Evolutionary conservation across 192 early-diverging fungal genomes (phyloP).

Genomic region (Chytriomyces confervae): DNA sequence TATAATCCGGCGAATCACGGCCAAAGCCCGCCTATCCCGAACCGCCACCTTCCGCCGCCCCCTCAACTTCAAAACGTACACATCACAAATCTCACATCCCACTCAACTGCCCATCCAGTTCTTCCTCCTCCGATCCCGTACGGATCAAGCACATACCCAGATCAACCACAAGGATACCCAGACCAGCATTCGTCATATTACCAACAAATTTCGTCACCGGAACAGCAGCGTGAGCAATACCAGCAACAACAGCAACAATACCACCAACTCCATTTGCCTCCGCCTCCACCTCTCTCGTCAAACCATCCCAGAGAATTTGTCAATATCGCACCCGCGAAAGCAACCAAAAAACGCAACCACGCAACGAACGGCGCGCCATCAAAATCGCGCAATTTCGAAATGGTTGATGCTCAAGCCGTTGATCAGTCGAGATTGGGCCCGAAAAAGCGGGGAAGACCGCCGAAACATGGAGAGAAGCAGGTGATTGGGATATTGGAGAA

Average conservation of each 20-base stretch:
- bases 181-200: background rate
- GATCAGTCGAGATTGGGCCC: background rate
- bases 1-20: background rate
- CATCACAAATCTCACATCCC: too few relatives aligned
- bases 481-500: too few relatives aligned
- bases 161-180: background rate
- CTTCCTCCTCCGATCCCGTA: background rate
- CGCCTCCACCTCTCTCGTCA: background rate
- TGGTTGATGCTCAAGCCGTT: background rate
- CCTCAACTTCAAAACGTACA: background rate
- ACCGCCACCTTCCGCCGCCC: background rate
- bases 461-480: background rate
- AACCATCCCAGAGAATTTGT: background rate
- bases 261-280: background rate
- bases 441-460: conserved; percentile 15
- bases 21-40: background rate
- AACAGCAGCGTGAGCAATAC: background rate
- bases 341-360: background rate
- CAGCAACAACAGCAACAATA: background rate
- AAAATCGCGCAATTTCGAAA: background rate
- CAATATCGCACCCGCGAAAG: background rate
- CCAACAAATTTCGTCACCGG: background rate
- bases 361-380: background rate
- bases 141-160: background rate
- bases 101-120: background rate